Conservation (phyloP, 2,329 filamentous ascomycete genomes). For the Zopfia rhizophila region DNA sequence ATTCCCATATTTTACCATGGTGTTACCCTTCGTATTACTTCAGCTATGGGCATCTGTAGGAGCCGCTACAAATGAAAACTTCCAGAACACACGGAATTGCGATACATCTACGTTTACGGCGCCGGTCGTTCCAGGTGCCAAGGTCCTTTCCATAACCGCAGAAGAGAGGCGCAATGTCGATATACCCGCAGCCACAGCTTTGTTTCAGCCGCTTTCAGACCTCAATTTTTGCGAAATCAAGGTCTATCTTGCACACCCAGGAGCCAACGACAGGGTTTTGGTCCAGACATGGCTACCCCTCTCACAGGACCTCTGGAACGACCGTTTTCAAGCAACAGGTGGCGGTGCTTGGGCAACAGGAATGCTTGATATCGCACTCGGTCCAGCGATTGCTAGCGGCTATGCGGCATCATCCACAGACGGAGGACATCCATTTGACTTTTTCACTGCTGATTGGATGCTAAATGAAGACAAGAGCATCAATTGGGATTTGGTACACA, state of each 20-base stretch:
- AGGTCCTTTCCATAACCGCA: constrained; percentile 8
- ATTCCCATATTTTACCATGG: no score
- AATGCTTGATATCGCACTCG: constrained; percentile 35
- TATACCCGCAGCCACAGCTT: constrained; percentile 13
- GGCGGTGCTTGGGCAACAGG: constrained; percentile 43
- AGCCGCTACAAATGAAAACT: no score
- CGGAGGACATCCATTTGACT: constrained; percentile 39
- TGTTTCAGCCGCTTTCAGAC: constrained; percentile 17
- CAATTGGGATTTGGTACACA: constrained; percentile 32
- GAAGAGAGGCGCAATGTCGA: constrained; percentile 2
- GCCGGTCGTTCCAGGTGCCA: constrained; percentile 7
- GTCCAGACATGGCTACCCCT: constrained; percentile 44
- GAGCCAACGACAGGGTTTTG: constrained; percentile 35
- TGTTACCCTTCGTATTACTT: no score
- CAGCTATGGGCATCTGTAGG: no score
- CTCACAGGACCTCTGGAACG: constrained; percentile 39
- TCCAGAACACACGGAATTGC: no score
- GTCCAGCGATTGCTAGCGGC: constrained; percentile 34
- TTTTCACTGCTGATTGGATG: constrained; percentile 26
- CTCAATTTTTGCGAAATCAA: constrained; percentile 38
- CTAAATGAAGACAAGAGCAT: constrained; percentile 31
- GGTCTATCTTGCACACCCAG: constrained; percentile 30
- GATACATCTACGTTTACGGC: constrained; percentile 3
- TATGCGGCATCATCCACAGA: constrained; percentile 48
- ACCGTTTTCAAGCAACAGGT: constrained; percentile 44